Percentiles rank a stretch among this genome's conserved stretches.
phyloP scores from a whole-genome alignment of 1,139 yeast genomes.

The Pichia sp. region DNA sequence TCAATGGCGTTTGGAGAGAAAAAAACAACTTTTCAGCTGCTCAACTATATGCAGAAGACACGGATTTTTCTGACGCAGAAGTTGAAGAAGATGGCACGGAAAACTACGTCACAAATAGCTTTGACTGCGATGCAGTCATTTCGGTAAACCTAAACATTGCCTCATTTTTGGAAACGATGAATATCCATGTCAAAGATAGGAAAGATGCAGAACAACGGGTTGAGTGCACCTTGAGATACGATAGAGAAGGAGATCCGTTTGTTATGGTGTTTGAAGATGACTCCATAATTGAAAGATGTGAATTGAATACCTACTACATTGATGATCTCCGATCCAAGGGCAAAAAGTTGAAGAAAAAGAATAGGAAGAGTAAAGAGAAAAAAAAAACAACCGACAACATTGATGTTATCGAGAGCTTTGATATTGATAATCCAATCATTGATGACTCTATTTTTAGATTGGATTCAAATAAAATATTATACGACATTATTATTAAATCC shows the following conservation, averaged over 20 bases:
- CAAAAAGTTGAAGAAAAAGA: neutral
- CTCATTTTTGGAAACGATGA: conserved; percentile 18
- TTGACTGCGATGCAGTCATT: conserved; percentile 3
- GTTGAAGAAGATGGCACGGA: conserved; percentile 15
- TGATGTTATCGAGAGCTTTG: conserved; percentile 13
- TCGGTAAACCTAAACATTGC: neutral
- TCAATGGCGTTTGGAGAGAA: conserved; percentile 23
- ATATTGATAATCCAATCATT: conserved; percentile 15
- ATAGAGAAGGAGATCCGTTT: conserved; percentile 62
- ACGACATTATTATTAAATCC: conserved; percentile 67
- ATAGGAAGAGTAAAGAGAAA: neutral
- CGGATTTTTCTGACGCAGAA: conserved; percentile 12
- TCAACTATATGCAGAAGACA: conserved; percentile 14
- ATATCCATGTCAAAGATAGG: conserved; percentile 32
- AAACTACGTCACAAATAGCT: neutral
- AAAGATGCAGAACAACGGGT: conserved; percentile 31
- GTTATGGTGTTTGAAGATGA: conserved; percentile 69
- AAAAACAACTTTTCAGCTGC: conserved; percentile 6
- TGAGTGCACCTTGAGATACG: conserved; percentile 45
- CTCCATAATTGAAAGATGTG: conserved; percentile 64
- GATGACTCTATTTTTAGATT: conserved; percentile 36
- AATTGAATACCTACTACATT: conserved; percentile 56
- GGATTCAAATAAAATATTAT: conserved; percentile 46
- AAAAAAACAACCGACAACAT: neutral
- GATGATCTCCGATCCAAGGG: conserved; percentile 21